phyloP scores from a whole-genome alignment of 2,329 filamentous ascomycete genomes.

The Botrytis cinerea region DNA sequence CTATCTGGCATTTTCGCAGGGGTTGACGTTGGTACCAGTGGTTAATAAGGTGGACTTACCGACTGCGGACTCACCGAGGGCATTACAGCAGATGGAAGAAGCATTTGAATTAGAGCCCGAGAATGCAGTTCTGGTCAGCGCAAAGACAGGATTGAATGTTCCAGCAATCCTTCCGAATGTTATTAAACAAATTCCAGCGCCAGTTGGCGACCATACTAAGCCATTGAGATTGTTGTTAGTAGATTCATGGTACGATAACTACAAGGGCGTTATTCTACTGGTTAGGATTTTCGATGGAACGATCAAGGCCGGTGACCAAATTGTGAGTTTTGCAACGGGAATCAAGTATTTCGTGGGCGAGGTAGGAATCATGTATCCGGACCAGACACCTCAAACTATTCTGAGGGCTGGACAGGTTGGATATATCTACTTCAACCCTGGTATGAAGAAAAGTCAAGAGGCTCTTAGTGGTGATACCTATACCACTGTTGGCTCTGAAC shows the following conservation, averaged over 20 bases:
- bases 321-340: constrained; percentile 86
- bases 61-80: constrained; percentile 82
- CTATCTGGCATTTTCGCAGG: constrained; percentile 93
- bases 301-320: constrained; percentile 76
- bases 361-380: constrained; percentile 93
- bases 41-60: constrained; percentile 96
- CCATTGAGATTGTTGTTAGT: constrained; percentile 85
- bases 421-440: constrained; percentile 96
- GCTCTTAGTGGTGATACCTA: constrained; percentile 96
- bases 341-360: constrained; percentile 92
- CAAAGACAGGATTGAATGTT: constrained; percentile 92
- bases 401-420: constrained; percentile 92
- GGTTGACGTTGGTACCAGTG: constrained; percentile 82
- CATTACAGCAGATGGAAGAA: constrained; percentile 80
- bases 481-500: constrained; percentile 77
- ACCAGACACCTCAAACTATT: constrained; percentile 76
- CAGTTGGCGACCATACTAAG: constrained; percentile 69
- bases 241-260: constrained; percentile 98
- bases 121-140: constrained; percentile 77
- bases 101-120: constrained; percentile 85
- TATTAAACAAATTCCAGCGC: constrained; percentile 80
- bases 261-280: constrained; percentile 88
- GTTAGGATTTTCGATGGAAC: constrained; percentile 90
- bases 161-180: constrained; percentile 80
- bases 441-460: constrained; percentile 96